Evolutionary conservation across 768 basidiomycete genomes (phyloP).

Genomic region (Psilocybe cyanescens): DNA sequence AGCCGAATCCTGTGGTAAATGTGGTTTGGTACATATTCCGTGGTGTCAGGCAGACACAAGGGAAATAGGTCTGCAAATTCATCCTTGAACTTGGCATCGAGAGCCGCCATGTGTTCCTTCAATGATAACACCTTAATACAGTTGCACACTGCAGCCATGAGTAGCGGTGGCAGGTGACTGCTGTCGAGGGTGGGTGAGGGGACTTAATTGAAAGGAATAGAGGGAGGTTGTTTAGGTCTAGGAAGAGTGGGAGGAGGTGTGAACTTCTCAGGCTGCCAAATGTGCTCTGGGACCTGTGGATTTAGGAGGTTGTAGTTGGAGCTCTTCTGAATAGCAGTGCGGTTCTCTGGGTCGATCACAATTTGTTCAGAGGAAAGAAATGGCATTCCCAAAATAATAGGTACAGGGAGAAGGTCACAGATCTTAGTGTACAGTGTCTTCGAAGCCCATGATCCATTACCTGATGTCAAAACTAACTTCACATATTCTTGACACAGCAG

Average conservation of each 20-base stretch:
- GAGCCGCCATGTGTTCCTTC: background rate
- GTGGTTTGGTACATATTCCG: background rate
- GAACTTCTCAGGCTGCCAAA: too few species aligned
- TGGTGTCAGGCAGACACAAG: background rate
- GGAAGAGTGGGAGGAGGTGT: too few species aligned
- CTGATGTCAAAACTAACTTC: conserved; percentile 15
- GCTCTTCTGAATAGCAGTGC: background rate
- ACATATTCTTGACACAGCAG: conserved; percentile 24
- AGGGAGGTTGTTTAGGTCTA: too few species aligned
- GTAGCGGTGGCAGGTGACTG: too few species aligned
- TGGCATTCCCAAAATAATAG: conserved; percentile 26
- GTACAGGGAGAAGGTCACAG: conserved; percentile 13
- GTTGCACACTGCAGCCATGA: background rate
- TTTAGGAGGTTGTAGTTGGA: background rate
- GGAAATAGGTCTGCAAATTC: background rate
- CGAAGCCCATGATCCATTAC: conserved; percentile 16
- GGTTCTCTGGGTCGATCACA: background rate
- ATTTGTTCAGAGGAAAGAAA: background rate
- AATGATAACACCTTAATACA: background rate
- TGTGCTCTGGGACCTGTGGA: too few species aligned
- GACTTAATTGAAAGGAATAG: too few species aligned
- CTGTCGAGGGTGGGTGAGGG: too few species aligned
- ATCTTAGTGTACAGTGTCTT: too few species aligned
- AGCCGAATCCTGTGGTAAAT: background rate
- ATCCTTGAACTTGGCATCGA: background rate